Evolutionary conservation across 768 basidiomycete species (phyloP).

Genomic region (Lactarius evosmus): DNA sequence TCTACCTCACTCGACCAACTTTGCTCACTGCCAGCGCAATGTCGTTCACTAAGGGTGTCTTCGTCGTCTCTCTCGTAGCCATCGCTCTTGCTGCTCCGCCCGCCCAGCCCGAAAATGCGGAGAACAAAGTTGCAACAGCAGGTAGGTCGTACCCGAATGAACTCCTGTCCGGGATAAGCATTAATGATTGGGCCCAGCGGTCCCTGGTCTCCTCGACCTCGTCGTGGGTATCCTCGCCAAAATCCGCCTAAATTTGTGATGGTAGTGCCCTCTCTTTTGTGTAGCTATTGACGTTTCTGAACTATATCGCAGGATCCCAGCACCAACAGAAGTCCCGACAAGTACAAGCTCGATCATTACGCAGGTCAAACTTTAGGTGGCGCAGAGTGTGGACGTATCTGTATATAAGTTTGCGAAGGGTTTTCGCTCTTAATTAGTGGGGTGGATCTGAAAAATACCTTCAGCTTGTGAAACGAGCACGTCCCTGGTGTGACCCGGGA

Average conservation of each 20-base stretch:
- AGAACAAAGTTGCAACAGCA: no score
- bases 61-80: slow-evolving; percentile 5
- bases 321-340: not conserved
- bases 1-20: not conserved
- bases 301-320: not conserved
- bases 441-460: not conserved
- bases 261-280: not conserved
- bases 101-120: not conserved
- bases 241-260: not conserved
- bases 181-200: not conserved
- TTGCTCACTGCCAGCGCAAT: not conserved
- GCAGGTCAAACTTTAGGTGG: not conserved
- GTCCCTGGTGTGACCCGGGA: no score
- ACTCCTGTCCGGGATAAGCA: no score
- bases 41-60: slow-evolving; percentile 10
- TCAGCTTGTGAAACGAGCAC: not conserved
- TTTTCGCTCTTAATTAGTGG: not conserved
- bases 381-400: not conserved
- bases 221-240: rapidly evolving
- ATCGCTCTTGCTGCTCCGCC: slow-evolving; percentile 10
- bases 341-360: not conserved
- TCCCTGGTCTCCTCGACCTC: rapidly evolving
- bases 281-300: not conserved
- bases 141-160: not conserved
- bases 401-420: no score